Percentiles rank a stretch among this genome's conserved stretches.
Evolutionary conservation across 2,329 filamentous ascomycete species (phyloP).

Genomic region (Chrysoporthe puriensis): DNA sequence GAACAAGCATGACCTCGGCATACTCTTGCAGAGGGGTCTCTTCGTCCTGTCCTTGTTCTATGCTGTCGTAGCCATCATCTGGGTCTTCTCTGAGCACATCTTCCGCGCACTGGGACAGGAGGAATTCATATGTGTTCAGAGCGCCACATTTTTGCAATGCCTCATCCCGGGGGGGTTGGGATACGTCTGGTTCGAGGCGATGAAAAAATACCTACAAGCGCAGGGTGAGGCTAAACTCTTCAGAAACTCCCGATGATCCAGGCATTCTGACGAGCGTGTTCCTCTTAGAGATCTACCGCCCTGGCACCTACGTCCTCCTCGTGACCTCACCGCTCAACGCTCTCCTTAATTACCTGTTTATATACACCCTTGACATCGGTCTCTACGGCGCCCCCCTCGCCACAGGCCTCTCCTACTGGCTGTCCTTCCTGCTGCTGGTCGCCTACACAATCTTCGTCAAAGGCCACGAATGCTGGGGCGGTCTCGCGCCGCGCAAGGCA

Average conservation of each 20-base stretch:
- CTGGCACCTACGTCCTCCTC: slow-evolving; percentile 80
- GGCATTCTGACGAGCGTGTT: slow-evolving; percentile 19
- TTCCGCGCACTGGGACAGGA: slow-evolving; percentile 79
- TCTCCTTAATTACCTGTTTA: slow-evolving; percentile 78
- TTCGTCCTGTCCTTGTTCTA: slow-evolving; percentile 75
- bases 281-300: slow-evolving; percentile 67
- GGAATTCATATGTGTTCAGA: slow-evolving; percentile 74
- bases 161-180: slow-evolving; percentile 81
- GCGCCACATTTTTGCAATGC: slow-evolving; percentile 71
- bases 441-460: slow-evolving; percentile 72
- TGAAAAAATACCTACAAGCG: slow-evolving; percentile 88
- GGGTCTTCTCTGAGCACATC: slow-evolving; percentile 74
- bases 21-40: slow-evolving; percentile 77
- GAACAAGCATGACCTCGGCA: slow-evolving; percentile 76
- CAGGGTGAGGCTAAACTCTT: slow-evolving; percentile 70
- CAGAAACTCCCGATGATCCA: slow-evolving; percentile 43
- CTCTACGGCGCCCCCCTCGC: slow-evolving; percentile 81
- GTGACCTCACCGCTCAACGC: slow-evolving; percentile 83
- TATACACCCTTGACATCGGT: slow-evolving; percentile 71
- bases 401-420: slow-evolving; percentile 85
- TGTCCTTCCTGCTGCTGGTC: slow-evolving; percentile 76
- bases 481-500: slow-evolving; percentile 64
- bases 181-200: slow-evolving; percentile 84
- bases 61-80: slow-evolving; percentile 70
- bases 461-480: slow-evolving; percentile 80